These are phyloP conservation scores for Tetrahymena elliotti DNA, from an alignment of 73 alveolate genomes.

Conservation along the genomic window DNA sequence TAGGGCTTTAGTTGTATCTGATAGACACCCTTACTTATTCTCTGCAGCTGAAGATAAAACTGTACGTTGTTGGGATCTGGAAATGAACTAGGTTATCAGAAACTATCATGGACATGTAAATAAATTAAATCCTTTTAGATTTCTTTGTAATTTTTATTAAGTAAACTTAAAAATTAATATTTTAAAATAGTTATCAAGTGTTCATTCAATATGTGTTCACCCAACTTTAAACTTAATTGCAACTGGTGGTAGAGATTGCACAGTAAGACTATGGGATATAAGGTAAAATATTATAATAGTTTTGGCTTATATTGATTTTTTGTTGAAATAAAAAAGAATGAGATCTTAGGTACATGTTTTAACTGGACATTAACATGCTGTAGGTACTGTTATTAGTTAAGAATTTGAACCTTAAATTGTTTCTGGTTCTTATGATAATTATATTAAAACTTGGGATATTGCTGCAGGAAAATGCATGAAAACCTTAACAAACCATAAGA, in stretches of 20 bases:
- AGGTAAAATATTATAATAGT: slow-evolving; percentile 18
- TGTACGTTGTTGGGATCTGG: slow-evolving; percentile 97
- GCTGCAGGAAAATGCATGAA: slow-evolving; percentile 82
- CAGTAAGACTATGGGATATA: slow-evolving; percentile 97
- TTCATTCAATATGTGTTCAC: slow-evolving; percentile 88
- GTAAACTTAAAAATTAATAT: not conserved
- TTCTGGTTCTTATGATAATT: slow-evolving; percentile 83
- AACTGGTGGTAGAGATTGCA: slow-evolving; percentile 94
- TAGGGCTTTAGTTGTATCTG: slow-evolving; percentile 53
- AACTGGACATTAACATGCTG: slow-evolving; percentile 95
- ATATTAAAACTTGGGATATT: slow-evolving; percentile 80
- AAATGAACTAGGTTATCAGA: slow-evolving; percentile 94
- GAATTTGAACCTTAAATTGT: slow-evolving; percentile 84
- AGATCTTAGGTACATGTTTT: slow-evolving; percentile 84
- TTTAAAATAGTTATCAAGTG: slow-evolving; percentile 49
- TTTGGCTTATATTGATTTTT: not conserved
- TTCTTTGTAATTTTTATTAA: not conserved
- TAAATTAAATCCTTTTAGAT: not conserved
- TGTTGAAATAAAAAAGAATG: slow-evolving; percentile 25
- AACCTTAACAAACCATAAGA: slow-evolving; percentile 97
- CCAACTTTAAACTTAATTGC: slow-evolving; percentile 94
- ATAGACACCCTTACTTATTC: slow-evolving; percentile 96
- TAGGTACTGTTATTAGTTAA: slow-evolving; percentile 81
- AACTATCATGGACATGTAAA: slow-evolving; percentile 97
- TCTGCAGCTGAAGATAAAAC: slow-evolving; percentile 93